Percentiles rank a stretch among this genome's conserved stretches.
phyloP scores from a whole-genome alignment of 1,284 basidiomycete genomes.

The Sporisorium iseilematis-ciliati region DNA sequence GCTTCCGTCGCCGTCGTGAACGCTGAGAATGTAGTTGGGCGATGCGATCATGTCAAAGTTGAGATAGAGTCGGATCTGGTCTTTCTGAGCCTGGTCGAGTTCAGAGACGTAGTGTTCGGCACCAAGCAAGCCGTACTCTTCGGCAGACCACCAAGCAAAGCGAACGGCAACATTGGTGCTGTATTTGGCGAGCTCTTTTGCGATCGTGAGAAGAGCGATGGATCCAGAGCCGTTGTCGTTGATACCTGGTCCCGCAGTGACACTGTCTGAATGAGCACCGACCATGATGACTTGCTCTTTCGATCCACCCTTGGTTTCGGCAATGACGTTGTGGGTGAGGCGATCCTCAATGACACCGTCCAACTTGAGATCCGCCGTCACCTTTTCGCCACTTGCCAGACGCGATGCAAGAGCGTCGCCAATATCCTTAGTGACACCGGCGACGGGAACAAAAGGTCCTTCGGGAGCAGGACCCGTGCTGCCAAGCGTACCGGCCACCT shows the following conservation, averaged over 20 bases:
- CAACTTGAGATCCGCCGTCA: conserved; percentile 28
- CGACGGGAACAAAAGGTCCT: conserved; percentile 39
- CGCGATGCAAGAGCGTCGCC: conserved; percentile 16
- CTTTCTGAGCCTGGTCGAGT: conserved; percentile 22
- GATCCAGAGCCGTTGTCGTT: conserved; percentile 51
- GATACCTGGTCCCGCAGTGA: conserved; percentile 42
- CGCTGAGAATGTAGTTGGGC: conserved; percentile 42
- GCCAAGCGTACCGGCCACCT: conserved; percentile 35
- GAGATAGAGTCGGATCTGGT: conserved; percentile 40
- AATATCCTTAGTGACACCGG: conserved; percentile 22
- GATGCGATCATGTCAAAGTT: conserved; percentile 53
- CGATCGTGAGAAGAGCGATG: conserved; percentile 37
- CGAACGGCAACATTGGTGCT: conserved; percentile 38
- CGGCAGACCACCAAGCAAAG: conserved; percentile 47
- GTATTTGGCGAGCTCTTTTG: conserved; percentile 38
- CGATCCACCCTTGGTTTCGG: conserved; percentile 30
- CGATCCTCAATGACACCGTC: conserved; percentile 40
- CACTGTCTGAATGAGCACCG: conserved; percentile 43
- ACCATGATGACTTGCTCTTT: conserved; percentile 39
- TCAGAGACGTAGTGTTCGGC: conserved; percentile 37
- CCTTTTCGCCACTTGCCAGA: conserved; percentile 31
- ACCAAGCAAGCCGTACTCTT: conserved; percentile 45
- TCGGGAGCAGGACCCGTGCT: conserved; percentile 18
- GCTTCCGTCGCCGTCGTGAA: conserved; percentile 42
- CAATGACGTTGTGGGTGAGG: conserved; percentile 41